Evolutionary conservation across 225 moss, liverwort and hornwort genomes (phyloP).

Genomic region (Pseudisothecium myosuroides): DNA sequence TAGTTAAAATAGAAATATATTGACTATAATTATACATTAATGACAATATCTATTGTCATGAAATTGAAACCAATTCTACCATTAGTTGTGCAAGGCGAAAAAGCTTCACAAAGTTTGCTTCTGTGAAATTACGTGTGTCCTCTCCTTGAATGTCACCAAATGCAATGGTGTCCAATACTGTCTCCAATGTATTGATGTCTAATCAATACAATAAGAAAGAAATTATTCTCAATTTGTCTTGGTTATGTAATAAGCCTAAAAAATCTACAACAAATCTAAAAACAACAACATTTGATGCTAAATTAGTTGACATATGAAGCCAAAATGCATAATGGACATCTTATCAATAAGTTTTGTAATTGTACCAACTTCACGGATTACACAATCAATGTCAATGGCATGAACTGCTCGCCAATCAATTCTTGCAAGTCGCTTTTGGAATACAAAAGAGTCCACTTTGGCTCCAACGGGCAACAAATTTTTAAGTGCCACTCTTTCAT

Average conservation of each 20-base stretch:
- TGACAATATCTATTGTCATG: neutral
- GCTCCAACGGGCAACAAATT: neutral
- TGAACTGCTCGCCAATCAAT: constrained; percentile 89
- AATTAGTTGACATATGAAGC: neutral
- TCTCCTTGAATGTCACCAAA: constrained; percentile 92
- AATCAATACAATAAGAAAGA: neutral
- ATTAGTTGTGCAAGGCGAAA: constrained; percentile 88
- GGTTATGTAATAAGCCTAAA: neutral
- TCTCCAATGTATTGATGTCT: constrained; percentile 73
- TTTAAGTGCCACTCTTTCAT: neutral
- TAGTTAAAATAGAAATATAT: neutral
- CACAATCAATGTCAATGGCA: constrained; percentile 59
- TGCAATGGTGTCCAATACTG: constrained; percentile 69
- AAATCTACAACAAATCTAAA: neutral
- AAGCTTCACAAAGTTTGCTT: constrained; percentile 79
- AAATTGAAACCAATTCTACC: constrained; percentile 31
- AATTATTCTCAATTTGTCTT: neutral
- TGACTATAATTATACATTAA: neutral
- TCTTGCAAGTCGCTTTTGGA: constrained; percentile 61
- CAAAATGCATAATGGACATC: neutral
- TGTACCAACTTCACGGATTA: constrained; percentile 74
- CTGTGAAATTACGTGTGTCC: constrained; percentile 88
- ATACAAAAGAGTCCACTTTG: constrained; percentile 33
- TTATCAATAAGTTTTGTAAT: neutral
- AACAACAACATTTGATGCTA: neutral